Evolutionary conservation across 2,329 filamentous ascomycete species (phyloP).

Genomic region (Cladosporium velox): DNA sequence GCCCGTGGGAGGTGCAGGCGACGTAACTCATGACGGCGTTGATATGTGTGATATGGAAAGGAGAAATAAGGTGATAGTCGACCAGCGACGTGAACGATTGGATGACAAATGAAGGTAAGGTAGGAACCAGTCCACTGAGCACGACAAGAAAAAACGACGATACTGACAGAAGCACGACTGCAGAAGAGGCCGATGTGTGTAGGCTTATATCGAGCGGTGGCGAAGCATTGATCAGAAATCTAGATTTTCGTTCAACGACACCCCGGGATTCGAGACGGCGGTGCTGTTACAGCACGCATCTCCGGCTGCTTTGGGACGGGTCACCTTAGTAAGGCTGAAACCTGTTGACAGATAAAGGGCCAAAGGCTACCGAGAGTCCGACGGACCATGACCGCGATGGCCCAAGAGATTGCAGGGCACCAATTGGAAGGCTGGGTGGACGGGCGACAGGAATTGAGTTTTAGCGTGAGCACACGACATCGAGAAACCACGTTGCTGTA

Average conservation of each 20-base stretch:
- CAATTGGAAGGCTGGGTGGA: background rate
- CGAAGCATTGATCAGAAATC: background rate
- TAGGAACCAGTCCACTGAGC: background rate
- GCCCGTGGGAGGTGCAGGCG: background rate
- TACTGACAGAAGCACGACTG: background rate
- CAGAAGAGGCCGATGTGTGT: background rate
- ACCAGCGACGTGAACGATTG: background rate
- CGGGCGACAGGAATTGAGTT: background rate
- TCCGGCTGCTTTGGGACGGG: background rate
- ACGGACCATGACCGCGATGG: background rate
- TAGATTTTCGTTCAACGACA: background rate
- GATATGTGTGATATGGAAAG: background rate
- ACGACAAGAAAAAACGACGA: background rate
- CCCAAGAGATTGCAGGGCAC: background rate
- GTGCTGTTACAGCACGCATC: constrained; percentile 2
- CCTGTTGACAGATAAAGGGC: background rate
- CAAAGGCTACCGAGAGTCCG: background rate
- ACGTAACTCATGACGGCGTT: background rate
- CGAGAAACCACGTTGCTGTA: background rate
- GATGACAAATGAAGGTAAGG: background rate
- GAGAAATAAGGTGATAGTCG: background rate
- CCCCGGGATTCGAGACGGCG: background rate
- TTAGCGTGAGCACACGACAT: background rate
- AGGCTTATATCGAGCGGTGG: background rate
- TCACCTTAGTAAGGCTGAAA: background rate